Percentiles rank a stretch among this genome's conserved stretches.
These are phyloP conservation scores for Cutaneotrichosporon sp. DNA, from an alignment of 1,284 basidiomycete species.

Conservation along the genomic window DNA sequence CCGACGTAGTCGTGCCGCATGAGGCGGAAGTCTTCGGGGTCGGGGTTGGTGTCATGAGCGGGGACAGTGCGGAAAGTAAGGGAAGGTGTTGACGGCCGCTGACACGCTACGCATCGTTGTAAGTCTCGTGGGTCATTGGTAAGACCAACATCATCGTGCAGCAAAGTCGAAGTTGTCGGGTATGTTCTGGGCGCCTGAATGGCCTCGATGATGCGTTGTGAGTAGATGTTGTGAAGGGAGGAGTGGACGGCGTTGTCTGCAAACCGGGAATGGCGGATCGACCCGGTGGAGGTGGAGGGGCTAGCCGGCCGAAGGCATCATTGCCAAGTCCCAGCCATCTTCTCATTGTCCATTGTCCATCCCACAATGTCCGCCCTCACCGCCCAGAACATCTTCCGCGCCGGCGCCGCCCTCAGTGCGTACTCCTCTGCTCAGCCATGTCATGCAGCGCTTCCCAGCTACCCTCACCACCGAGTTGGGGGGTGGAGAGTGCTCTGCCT, in stretches of 20 bases:
- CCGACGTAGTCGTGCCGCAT: too few relatives aligned
- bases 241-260: background rate
- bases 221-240: background rate
- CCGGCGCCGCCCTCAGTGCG: slow-evolving; percentile 44
- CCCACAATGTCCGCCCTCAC: background rate
- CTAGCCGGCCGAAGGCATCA: background rate
- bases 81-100: too few relatives aligned
- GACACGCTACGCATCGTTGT: too few relatives aligned
- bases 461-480: background rate
- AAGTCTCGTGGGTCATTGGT: too few relatives aligned
- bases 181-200: background rate
- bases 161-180: too few relatives aligned
- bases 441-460: background rate
- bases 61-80: too few relatives aligned
- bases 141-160: too few relatives aligned
- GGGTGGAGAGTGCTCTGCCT: background rate
- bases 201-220: too few relatives aligned
- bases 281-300: too few relatives aligned
- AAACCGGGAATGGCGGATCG: background rate
- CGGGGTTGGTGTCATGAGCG: too few relatives aligned
- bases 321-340: background rate
- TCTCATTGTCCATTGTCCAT: background rate
- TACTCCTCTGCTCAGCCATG: background rate
- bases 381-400: slow-evolving; percentile 27
- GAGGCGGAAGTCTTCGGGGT: too few relatives aligned